Evolutionary conservation across 768 basidiomycete species (phyloP).

Genomic region (Mycena floridula): DNA sequence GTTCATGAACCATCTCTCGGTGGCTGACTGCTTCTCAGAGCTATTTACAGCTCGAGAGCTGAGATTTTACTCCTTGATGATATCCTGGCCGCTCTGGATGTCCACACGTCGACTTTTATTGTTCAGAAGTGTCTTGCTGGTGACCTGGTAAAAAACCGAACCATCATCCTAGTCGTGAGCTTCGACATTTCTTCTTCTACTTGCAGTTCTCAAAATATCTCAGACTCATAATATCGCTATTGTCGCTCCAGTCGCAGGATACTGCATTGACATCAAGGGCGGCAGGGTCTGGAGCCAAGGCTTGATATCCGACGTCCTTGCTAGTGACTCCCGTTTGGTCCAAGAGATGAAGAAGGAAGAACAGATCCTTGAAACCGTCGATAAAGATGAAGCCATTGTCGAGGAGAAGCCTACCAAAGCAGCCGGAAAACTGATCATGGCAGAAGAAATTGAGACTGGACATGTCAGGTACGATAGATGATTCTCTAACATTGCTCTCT

Average conservation of each 20-base stretch:
- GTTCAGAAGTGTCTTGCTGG: constrained; percentile 40
- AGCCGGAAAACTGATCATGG: constrained; percentile 38
- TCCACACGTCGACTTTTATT: constrained; percentile 46
- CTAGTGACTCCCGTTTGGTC: not conserved
- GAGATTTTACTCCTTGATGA: constrained; percentile 45
- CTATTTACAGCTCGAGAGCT: constrained; percentile 54
- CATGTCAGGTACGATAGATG: constrained; percentile 36
- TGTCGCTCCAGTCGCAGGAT: constrained; percentile 30
- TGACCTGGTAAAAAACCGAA: constrained; percentile 32
- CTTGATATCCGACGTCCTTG: constrained; percentile 29
- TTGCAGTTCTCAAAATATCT: not conserved
- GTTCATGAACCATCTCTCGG: constrained; percentile 74
- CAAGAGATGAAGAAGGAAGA: constrained; percentile 2
- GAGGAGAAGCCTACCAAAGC: constrained; percentile 1
- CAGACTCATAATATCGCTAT: constrained; percentile 43
- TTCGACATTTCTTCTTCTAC: constrained; percentile 34
- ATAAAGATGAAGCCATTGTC: constrained; percentile 8
- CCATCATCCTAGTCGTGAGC: constrained; percentile 35
- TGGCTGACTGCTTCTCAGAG: constrained; percentile 51
- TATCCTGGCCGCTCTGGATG: constrained; percentile 42
- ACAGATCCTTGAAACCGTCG: constrained; percentile 8
- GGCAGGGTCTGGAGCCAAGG: constrained; percentile 37
- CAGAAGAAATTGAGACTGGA: constrained; percentile 40
- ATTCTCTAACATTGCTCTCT: constrained; percentile 36
- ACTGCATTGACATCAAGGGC: constrained; percentile 35